Percentiles rank a stretch among this genome's conserved stretches.
Evolutionary conservation across 305 asterid species (phyloP).

Genomic region (Fraxinus sp.): DNA sequence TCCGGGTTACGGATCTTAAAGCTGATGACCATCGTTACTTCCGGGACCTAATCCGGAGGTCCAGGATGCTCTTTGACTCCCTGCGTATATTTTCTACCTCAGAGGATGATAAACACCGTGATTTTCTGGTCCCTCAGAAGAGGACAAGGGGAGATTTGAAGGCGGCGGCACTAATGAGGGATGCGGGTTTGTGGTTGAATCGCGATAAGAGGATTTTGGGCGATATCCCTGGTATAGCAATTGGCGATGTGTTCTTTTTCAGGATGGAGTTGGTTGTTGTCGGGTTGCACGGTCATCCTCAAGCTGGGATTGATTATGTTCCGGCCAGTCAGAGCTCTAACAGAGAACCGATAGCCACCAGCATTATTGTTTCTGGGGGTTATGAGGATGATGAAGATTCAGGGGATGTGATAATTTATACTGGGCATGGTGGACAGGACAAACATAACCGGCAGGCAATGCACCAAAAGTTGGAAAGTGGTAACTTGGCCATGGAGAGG

Average conservation of each 20-base stretch:
- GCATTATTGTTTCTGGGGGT: constrained; percentile 87
- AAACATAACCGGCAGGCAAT: constrained; percentile 52
- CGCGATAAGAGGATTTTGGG: constrained; percentile 87
- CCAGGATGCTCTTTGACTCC: constrained; percentile 73
- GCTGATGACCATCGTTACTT: constrained; percentile 51
- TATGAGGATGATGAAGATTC: constrained; percentile 86
- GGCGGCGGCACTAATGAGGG: constrained; percentile 65
- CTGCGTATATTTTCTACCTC: constrained; percentile 48
- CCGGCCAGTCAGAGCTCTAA: constrained; percentile 69
- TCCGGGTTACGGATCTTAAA: constrained; percentile 60
- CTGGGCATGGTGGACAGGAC: constrained; percentile 98
- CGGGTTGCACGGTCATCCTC: constrained; percentile 89
- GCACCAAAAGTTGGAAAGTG: constrained; percentile 80
- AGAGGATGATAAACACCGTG: constrained; percentile 46
- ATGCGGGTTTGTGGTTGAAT: constrained; percentile 65
- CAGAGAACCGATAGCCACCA: constrained; percentile 91
- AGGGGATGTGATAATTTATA: constrained; percentile 73
- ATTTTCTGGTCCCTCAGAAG: constrained; percentile 21
- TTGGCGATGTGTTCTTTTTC: constrained; percentile 80
- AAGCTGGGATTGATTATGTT: constrained; percentile 88
- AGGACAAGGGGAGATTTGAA: constrained; percentile 60
- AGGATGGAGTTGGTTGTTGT: constrained; percentile 83
- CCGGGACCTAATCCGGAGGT: constrained; percentile 46
- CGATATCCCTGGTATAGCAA: constrained; percentile 60
- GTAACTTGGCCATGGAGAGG: constrained; percentile 87